phyloP scores from a whole-genome alignment of 495 filamentous ascomycete species.

The Venustampulla echinocandica region DNA sequence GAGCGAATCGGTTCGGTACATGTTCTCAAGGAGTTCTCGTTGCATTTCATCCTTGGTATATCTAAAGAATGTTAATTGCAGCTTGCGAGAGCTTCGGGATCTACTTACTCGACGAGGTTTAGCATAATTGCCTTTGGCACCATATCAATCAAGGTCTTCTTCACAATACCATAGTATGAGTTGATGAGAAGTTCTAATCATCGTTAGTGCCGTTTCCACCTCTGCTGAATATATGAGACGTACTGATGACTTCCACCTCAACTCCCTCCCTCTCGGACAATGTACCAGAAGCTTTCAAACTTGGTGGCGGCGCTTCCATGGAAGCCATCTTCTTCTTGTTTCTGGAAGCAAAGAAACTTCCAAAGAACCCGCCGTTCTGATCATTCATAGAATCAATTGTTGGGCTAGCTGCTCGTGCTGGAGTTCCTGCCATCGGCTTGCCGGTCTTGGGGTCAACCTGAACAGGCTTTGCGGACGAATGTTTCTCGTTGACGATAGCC shows the following conservation, averaged over 20 bases:
- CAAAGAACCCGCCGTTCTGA: slow-evolving; percentile 77
- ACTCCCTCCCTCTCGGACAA: slow-evolving; percentile 86
- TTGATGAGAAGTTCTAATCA: slow-evolving; percentile 78
- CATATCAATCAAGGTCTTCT: slow-evolving; percentile 99
- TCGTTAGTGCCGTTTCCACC: slow-evolving; percentile 18
- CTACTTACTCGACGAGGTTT: slow-evolving; percentile 73
- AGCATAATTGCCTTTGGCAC: slow-evolving; percentile 99
- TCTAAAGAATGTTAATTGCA: slow-evolving; percentile 36
- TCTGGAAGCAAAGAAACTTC: slow-evolving; percentile 93
- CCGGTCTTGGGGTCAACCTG: slow-evolving; percentile 99
- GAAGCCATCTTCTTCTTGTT: slow-evolving; percentile 99
- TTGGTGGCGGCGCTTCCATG: slow-evolving; percentile 92
- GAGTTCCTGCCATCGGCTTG: slow-evolving; percentile 55
- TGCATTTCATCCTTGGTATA: slow-evolving; percentile 99
- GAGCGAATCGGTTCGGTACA: slow-evolving; percentile 84
- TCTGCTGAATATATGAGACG: slow-evolving; percentile 31
- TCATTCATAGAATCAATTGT: slow-evolving; percentile 44
- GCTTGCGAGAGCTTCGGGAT: background rate
- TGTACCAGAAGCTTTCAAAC: slow-evolving; percentile 85
- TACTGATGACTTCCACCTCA: slow-evolving; percentile 98
- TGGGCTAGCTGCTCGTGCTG: slow-evolving; percentile 61
- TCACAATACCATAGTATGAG: slow-evolving; percentile 97
- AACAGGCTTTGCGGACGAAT: slow-evolving; percentile 70
- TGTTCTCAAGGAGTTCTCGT: slow-evolving; percentile 90
- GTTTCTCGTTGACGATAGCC: slow-evolving; percentile 91